Evolutionary conservation across 2,329 filamentous ascomycete species (phyloP).

Genomic region (Fragosphaeria purpurea): DNA sequence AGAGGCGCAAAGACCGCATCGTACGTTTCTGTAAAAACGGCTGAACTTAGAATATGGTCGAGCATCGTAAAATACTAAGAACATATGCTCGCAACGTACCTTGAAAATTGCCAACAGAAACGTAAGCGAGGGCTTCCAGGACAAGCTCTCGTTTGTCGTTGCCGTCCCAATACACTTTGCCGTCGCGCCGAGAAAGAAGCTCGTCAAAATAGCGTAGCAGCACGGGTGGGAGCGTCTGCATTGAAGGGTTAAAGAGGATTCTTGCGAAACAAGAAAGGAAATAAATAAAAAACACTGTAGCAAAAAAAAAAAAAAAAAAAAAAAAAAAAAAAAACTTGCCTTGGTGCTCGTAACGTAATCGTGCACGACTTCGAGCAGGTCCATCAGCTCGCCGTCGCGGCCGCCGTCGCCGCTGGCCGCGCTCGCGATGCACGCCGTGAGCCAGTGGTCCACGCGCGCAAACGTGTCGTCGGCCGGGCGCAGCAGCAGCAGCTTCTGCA

Average conservation of each 20-base stretch:
- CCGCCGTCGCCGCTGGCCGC: conserved; percentile 38
- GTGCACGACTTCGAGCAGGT: conserved; percentile 45
- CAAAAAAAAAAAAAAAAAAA: no score
- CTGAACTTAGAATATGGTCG: no score
- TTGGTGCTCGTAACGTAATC: conserved; percentile 48
- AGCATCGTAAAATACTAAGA: conserved; percentile 13
- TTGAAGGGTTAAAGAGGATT: background rate
- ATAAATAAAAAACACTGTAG: background rate
- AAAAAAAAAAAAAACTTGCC: conserved; percentile 25
- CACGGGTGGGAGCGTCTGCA: conserved; percentile 12
- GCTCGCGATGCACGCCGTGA: conserved; percentile 46
- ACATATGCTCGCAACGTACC: conserved; percentile 28
- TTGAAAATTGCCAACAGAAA: conserved; percentile 45
- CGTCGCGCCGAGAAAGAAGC: conserved; percentile 31
- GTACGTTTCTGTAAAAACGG: conserved; percentile 35
- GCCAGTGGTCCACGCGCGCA: conserved; percentile 48
- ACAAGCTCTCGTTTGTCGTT: conserved; percentile 40
- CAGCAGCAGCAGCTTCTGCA: conserved; percentile 67
- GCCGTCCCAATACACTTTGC: conserved; percentile 48
- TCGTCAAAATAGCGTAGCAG: conserved; percentile 28
- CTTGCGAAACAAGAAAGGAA: no score
- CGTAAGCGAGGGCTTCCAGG: conserved; percentile 47
- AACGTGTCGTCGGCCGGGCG: conserved; percentile 43
- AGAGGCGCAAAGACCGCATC: conserved; percentile 38
- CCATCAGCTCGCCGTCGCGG: conserved; percentile 37